These are phyloP conservation scores for Aspergillus kassunensis DNA, from an alignment of 495 filamentous ascomycete species.

Conservation along the genomic window DNA sequence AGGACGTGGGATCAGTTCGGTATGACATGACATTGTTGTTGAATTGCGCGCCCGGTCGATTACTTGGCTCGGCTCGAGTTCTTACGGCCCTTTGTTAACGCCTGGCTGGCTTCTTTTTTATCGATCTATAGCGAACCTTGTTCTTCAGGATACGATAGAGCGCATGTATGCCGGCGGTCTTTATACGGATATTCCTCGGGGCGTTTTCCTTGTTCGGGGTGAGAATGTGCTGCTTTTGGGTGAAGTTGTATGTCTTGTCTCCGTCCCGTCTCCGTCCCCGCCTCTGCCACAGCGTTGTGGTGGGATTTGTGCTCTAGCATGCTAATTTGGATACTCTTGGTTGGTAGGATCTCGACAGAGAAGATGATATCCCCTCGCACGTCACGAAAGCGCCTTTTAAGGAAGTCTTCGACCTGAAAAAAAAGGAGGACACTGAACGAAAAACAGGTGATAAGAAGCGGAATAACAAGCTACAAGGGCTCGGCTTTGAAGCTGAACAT, in stretches of 20 bases:
- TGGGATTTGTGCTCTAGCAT: neutral
- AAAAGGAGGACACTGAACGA: conserved; percentile 60
- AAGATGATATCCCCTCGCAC: conserved; percentile 76
- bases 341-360: conserved; percentile 81
- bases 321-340: conserved; percentile 10
- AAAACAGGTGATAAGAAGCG: conserved; percentile 69
- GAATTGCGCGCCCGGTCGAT: conserved; percentile 1
- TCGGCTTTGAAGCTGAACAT: conserved; percentile 88
- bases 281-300: neutral
- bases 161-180: conserved; percentile 68
- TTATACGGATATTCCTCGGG: conserved; percentile 77
- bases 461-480: conserved; percentile 59
- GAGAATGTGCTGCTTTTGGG: conserved; percentile 91
- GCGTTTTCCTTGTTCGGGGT: conserved; percentile 84
- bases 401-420: conserved; percentile 67
- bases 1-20: conserved; percentile 98
- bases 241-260: conserved; percentile 65
- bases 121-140: conserved; percentile 70
- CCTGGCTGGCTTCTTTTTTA: no score
- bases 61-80: no score
- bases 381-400: conserved; percentile 63
- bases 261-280: no score
- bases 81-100: no score
- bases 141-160: conserved; percentile 88
- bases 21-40: conserved; percentile 48